Conservation (phyloP, 1,139 yeast genomes). For the Pichia sp. region DNA sequence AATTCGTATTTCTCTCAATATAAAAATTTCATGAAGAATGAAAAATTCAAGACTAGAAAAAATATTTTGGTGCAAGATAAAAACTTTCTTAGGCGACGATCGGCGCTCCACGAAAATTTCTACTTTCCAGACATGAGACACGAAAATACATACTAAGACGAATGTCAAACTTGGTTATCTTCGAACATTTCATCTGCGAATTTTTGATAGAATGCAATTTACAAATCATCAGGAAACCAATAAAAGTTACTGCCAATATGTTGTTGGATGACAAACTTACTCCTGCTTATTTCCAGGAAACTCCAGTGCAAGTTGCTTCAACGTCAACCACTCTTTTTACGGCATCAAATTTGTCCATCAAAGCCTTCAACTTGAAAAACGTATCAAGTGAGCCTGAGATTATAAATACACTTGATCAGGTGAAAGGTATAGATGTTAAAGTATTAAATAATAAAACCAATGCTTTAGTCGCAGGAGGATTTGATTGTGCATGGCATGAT, state of each 20-base stretch:
- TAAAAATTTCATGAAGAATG: neutral
- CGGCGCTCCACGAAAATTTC: constrained; percentile 10
- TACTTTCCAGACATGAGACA: constrained; percentile 5
- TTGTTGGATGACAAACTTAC: constrained; percentile 14
- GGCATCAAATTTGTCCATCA: constrained; percentile 51
- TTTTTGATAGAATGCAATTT: no score
- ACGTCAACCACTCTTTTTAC: constrained; percentile 41
- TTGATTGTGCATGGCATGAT: constrained; percentile 34
- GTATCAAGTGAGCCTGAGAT: constrained; percentile 54
- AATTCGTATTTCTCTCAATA: neutral
- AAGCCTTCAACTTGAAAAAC: constrained; percentile 44
- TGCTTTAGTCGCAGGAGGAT: constrained; percentile 32
- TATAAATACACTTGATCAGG: constrained; percentile 44
- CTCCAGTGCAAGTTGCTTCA: constrained; percentile 42
- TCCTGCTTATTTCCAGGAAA: constrained; percentile 33
- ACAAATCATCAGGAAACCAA: neutral
- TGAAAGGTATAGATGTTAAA: constrained; percentile 31
- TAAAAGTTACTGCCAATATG: constrained; percentile 5
- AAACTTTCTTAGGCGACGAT: neutral
- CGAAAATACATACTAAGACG: neutral
- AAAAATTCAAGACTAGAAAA: constrained; percentile 1
- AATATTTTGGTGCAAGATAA: constrained; percentile 3
- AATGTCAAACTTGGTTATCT: neutral
- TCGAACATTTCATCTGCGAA: neutral
- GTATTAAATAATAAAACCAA: constrained; percentile 7